Evolutionary conservation across 306 rosid genomes (phyloP).

Genomic region (Crataegus laevigata): DNA sequence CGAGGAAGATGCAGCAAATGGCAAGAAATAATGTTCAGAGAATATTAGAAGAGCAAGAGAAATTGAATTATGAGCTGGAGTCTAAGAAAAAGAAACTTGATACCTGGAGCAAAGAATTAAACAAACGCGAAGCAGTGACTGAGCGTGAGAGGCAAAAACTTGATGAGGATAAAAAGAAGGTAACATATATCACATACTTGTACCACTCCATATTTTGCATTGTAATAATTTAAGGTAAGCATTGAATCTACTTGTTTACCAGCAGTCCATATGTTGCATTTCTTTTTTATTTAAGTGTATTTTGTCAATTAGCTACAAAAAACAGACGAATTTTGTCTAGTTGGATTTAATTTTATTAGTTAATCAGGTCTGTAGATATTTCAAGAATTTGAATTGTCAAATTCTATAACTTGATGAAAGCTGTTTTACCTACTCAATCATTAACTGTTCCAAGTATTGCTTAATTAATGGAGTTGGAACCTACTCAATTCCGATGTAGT

Average conservation of each 20-base stretch:
- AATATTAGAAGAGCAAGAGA: constrained; percentile 79
- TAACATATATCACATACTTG: constrained; percentile 12
- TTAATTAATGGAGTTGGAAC: background rate
- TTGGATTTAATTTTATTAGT: background rate
- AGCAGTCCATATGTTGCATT: background rate
- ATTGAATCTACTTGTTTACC: background rate
- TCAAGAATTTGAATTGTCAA: background rate
- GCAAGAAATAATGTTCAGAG: constrained; percentile 57
- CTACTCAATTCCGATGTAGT: background rate
- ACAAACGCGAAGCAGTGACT: constrained; percentile 80
- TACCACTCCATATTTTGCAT: background rate
- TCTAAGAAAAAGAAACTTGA: constrained; percentile 68
- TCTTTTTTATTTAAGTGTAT: background rate
- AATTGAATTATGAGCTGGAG: constrained; percentile 67
- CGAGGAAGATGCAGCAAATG: constrained; percentile 62
- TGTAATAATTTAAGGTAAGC: background rate
- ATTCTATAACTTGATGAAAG: background rate
- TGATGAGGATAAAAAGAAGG: constrained; percentile 84
- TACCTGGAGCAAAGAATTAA: constrained; percentile 72
- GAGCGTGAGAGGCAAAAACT: constrained; percentile 84
- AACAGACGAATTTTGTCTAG: background rate
- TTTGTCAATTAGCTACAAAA: background rate
- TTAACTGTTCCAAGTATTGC: background rate
- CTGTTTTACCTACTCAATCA: background rate
- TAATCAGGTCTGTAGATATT: background rate